A percentile compares a stretch with the other conserved stretches of the same genome.
These are phyloP conservation scores for Colletotrichum siamense DNA, from an alignment of 2,329 filamentous ascomycete genomes.

Conservation along the genomic window DNA sequence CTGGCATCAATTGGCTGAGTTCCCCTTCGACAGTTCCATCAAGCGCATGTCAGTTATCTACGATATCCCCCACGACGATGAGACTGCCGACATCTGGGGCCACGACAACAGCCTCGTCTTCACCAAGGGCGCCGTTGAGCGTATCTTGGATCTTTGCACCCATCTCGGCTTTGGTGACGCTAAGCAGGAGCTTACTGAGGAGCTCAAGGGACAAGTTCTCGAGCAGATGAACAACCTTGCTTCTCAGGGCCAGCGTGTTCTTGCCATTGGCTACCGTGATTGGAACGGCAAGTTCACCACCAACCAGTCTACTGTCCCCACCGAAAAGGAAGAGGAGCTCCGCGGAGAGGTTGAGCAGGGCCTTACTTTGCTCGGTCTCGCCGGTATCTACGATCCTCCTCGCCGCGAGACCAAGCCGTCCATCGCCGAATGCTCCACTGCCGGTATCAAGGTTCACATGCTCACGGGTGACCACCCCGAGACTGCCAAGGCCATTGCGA, in stretches of 20 bases:
- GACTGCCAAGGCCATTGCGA: conserved; percentile 79
- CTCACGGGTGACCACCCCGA: conserved; percentile 83
- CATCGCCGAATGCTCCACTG: conserved; percentile 72
- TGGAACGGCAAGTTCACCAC: conserved; percentile 54
- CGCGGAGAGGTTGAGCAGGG: conserved; percentile 70
- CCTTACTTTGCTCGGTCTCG: conserved; percentile 79
- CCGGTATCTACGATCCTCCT: conserved; percentile 86
- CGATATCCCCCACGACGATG: conserved; percentile 46
- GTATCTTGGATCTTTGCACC: conserved; percentile 62
- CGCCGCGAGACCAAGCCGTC: conserved; percentile 79
- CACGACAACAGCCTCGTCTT: conserved; percentile 58
- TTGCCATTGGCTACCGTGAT: conserved; percentile 72
- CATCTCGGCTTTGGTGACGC: conserved; percentile 48
- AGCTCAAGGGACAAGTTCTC: conserved; percentile 55
- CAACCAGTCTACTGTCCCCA: conserved; percentile 33
- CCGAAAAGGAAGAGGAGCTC: conserved; percentile 38
- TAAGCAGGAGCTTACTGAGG: conserved; percentile 53
- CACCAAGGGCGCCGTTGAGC: conserved; percentile 68
- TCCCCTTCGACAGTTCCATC: conserved; percentile 79
- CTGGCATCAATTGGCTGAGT: conserved; percentile 73
- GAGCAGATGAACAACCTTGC: conserved; percentile 64
- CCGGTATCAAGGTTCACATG: conserved; percentile 84
- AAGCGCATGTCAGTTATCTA: conserved; percentile 85
- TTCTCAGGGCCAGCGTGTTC: conserved; percentile 72
- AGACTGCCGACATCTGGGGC: conserved; percentile 42